Base-by-base conservation (phyloP, 2,329 filamentous ascomycete genomes). In the Cladosporium sp. region DNA sequence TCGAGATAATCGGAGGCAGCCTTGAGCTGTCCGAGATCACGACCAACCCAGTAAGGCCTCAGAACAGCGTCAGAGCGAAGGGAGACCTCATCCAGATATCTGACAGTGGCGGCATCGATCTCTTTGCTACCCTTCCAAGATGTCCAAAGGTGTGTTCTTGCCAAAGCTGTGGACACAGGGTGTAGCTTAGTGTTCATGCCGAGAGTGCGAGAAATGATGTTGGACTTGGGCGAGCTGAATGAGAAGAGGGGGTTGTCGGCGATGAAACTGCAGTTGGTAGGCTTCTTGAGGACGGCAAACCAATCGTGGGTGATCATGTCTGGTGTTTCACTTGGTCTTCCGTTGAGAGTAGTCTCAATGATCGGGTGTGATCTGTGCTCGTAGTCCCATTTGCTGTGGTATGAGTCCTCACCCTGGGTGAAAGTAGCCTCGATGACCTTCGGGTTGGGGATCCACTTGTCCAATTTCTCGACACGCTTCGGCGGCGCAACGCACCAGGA, bases 351-450 rank as follows among this genome's bases (percentile, higher is more conserved):
- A 0, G 73, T 75, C 7, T 70, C 67, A 19, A 75, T 74, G 5
- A 67, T 70, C 20, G 73, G 73, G 60, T 75, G 73, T 15, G 71
- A 74, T 51, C 74, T 73, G 63, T 75, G 73, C 50, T 75, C 72
- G 54, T 75, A 75, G 1, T 73, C 63, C 73, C 73, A 75, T 2
- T 75, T 75, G 58, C 78, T 78, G 65, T 83, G 78, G 60, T 80
- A 83, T 2, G 82, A 76, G 61, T 83, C 77, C 7, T 78, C 70
- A 7, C 76, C 79, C 60, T 82, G 76, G 3, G 82, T 77, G 59
- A 83, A 83, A 0, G 78, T 82, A 4, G 81, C 81, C 66, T 82
- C 78, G 3, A 77, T 81, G 2, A 83, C 79, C 52, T 80, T 79
- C 17, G 80, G 76, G 61, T 81, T 59, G 8, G 81, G 81, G 55